Evolutionary conservation across 352 stramenopile species (phyloP).

Genomic region (Peronospora farinosa): DNA sequence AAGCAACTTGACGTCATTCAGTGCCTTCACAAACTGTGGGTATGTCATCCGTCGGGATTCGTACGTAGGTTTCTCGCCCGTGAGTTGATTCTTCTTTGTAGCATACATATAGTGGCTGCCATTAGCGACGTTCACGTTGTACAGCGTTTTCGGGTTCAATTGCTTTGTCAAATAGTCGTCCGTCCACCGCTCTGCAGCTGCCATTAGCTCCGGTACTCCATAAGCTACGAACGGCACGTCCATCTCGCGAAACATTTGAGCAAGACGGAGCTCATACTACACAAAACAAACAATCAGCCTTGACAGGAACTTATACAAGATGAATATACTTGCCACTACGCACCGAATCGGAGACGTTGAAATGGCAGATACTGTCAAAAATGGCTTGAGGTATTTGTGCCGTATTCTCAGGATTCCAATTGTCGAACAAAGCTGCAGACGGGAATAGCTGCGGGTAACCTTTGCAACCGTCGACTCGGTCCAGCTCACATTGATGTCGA

Average conservation of each 20-base stretch:
- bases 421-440: constrained; percentile 59
- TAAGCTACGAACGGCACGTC: constrained; percentile 93
- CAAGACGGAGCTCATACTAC: constrained; percentile 74
- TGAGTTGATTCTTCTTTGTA: constrained; percentile 34
- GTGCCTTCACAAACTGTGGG: constrained; percentile 39
- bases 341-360: constrained; percentile 54
- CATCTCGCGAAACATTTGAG: constrained; percentile 84
- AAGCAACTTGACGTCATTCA: constrained; percentile 22
- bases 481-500: constrained; percentile 51
- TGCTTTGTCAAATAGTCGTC: constrained; percentile 61
- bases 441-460: constrained; percentile 69
- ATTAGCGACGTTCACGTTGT: constrained; percentile 70
- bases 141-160: constrained; percentile 31
- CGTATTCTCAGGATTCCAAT: constrained; percentile 74
- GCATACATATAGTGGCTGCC: constrained; percentile 95
- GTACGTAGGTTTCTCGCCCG: constrained; percentile 38
- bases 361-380: constrained; percentile 59
- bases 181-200: constrained; percentile 76
- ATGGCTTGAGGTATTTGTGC: constrained; percentile 22
- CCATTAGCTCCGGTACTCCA: constrained; percentile 82
- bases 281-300: constrained; percentile 2
- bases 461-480: constrained; percentile 30
- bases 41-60: constrained; percentile 55
- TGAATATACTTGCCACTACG: constrained; percentile 4
- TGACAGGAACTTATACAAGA: background rate